Evolutionary conservation across 164 flowering plant genomes (phyloP), one percentile per base, ranked within the genome.

Genomic region (Vitis cinerea): DNA sequence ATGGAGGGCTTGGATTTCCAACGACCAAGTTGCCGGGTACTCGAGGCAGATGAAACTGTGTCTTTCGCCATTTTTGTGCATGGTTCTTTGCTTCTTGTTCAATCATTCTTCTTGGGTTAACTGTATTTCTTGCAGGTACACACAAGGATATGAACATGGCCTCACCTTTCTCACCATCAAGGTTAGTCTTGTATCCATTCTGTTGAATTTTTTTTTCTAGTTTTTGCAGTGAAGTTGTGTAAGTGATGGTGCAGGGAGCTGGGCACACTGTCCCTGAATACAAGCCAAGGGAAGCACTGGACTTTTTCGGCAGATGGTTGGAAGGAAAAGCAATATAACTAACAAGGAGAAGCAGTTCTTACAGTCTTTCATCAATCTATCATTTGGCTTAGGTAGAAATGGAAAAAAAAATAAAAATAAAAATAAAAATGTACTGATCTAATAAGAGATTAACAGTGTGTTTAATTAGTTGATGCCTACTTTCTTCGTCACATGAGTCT

Each of bases 251-350:
- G 79, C 83, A 92, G 96, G 96, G 97, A 29, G 71, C 97, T 16
- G 98, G 98, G 27, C 98, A 93, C 64, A 89, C 92, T 1, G 94
- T 90, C 7, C 94, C 98, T 2, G 90, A 93, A 60, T 93, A 90
- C 87, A 93, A 93, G 72, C 98, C 98, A 2, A 65, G 23, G 10
- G 96, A 93, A 73, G 80, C 98, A 11, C 71, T 93, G 76, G 78
- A 78, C 53, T 89, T 93, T 70, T 90, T 83, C 57, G 76, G 80
- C 64, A 85, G 90, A 17, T 90, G 90, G 92, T 72, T 92, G 72
- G 80, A 73, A 1, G 90, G 72, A 44, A 59, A 60, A 50, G 63
- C 65, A 30, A 69, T 75, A 31, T 75, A 55, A 59, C 2, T 23
- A 58, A 27, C 52, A 63, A 13, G 17, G n/a, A 14, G 64, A 13